Conservation (phyloP, 805 yeast species). For the Brettanomyces anomalus region DNA sequence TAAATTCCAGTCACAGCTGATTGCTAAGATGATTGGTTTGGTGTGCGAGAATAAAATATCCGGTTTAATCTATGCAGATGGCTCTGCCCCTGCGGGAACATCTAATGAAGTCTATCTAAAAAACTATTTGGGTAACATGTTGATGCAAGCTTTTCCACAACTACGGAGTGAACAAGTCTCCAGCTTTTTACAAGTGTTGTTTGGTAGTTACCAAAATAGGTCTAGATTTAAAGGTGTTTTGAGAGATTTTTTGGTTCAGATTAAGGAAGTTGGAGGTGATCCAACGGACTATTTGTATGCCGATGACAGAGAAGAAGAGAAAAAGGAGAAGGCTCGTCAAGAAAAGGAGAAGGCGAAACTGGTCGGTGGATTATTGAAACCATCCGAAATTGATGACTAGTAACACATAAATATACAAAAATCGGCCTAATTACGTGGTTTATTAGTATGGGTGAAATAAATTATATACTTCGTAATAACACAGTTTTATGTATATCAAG, state of each 20-base stretch:
- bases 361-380: conserved; percentile 91
- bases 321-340: conserved; percentile 53
- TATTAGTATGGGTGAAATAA: no score
- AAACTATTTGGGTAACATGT: conserved; percentile 73
- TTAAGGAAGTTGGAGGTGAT: conserved; percentile 92
- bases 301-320: conserved; percentile 80
- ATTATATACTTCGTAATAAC: no score
- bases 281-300: conserved; percentile 91
- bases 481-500: no score
- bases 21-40: conserved; percentile 74
- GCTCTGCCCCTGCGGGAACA: conserved; percentile 79
- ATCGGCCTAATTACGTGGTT: no score
- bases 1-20: conserved; percentile 73
- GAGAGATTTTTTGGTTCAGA: conserved; percentile 93
- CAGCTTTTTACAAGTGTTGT: conserved; percentile 71
- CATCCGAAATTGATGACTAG: conserved; percentile 85
- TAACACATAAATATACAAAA: no score
- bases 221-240: conserved; percentile 71
- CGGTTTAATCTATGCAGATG: conserved; percentile 72
- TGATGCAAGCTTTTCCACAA: conserved; percentile 87
- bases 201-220: conserved; percentile 64
- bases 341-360: conserved; percentile 76
- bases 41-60: conserved; percentile 69
- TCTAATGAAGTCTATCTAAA: conserved; percentile 70
- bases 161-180: conserved; percentile 75